These are phyloP conservation scores for Dactylonectria estremocensis DNA, from an alignment of 2,329 filamentous ascomycete species.

Conservation along the genomic window DNA sequence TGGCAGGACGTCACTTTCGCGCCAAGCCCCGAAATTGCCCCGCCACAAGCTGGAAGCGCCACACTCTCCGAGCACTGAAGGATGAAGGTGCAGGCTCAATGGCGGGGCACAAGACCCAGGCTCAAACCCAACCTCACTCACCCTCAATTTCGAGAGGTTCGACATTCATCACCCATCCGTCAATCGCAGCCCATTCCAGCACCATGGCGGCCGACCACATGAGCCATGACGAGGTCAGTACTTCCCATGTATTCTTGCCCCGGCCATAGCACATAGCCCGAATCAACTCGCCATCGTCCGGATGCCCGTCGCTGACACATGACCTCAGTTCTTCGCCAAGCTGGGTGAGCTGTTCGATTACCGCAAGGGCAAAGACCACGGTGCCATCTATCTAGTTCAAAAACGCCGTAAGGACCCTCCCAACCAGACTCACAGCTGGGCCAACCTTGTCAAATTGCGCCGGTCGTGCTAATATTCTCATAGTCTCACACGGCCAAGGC, in stretches of 20 bases:
- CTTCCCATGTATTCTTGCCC: background rate
- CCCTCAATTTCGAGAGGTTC: slow-evolving; percentile 29
- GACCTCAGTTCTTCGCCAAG: slow-evolving; percentile 78
- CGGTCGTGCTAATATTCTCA: slow-evolving; percentile 22
- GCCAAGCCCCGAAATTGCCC: slow-evolving; percentile 6
- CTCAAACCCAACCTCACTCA: slow-evolving; percentile 39
- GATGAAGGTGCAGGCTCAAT: slow-evolving; percentile 23
- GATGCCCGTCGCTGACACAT: slow-evolving; percentile 25
- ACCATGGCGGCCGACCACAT: slow-evolving; percentile 44
- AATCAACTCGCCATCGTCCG: background rate
- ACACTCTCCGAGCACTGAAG: slow-evolving; percentile 16
- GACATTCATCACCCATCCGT: slow-evolving; percentile 21
- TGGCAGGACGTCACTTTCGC: slow-evolving; percentile 18
- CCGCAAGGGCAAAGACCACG: slow-evolving; percentile 79
- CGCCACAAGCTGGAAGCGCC: slow-evolving; percentile 29
- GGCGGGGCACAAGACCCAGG: slow-evolving; percentile 44
- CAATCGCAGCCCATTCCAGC: slow-evolving; percentile 20
- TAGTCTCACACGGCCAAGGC: slow-evolving; percentile 63
- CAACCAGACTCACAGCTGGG: background rate
- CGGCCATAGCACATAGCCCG: background rate
- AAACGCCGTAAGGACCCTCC: slow-evolving; percentile 74
- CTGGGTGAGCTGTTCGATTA: slow-evolving; percentile 78
- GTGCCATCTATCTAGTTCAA: slow-evolving; percentile 81
- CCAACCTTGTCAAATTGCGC: background rate
- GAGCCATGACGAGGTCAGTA: slow-evolving; percentile 48